Evolutionary conservation across 306 rosid species (phyloP).

Genomic region (Chamaecrista fasciculata): DNA sequence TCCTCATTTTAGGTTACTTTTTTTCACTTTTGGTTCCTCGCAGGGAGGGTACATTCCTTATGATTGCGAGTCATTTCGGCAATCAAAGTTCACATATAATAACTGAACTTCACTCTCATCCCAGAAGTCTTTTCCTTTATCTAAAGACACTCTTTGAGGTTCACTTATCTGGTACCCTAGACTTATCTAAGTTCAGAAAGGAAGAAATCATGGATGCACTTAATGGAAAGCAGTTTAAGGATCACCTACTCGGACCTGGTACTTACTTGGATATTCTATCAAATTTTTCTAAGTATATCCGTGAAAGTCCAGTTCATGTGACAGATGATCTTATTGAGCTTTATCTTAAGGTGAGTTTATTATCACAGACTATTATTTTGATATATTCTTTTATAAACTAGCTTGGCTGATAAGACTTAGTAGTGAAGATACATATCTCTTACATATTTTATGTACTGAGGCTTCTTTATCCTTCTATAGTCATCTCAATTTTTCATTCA

Average conservation of each 20-base stretch:
- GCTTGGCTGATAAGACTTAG: conserved; percentile 15
- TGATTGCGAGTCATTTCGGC: conserved; percentile 67
- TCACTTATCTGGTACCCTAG: conserved; percentile 78
- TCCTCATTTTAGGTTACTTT: conserved; percentile 28
- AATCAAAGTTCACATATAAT: conserved; percentile 66
- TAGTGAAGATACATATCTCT: conserved; percentile 16
- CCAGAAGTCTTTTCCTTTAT: conserved; percentile 82
- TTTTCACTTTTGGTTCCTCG: conserved; percentile 30
- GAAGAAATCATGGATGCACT: conserved; percentile 37
- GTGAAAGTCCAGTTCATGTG: conserved; percentile 67
- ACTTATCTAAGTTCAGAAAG: conserved; percentile 60
- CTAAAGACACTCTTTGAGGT: conserved; percentile 82
- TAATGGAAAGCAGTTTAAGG: conserved; percentile 45
- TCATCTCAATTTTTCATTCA: neutral
- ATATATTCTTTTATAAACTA: conserved; percentile 6
- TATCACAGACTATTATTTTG: conserved; percentile 14
- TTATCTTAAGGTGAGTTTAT: conserved; percentile 78
- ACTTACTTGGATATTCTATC: conserved; percentile 73
- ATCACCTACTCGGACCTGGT: conserved; percentile 50
- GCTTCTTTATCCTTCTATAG: conserved; percentile 11
- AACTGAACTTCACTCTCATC: conserved; percentile 68
- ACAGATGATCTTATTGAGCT: conserved; percentile 91
- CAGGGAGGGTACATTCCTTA: conserved; percentile 76
- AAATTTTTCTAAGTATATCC: conserved; percentile 73
- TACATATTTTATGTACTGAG: neutral